Evolutionary conservation across 345 rosid genomes (phyloP), one percentile per base, ranked within the genome.

Genomic region (Citrus sp.): DNA sequence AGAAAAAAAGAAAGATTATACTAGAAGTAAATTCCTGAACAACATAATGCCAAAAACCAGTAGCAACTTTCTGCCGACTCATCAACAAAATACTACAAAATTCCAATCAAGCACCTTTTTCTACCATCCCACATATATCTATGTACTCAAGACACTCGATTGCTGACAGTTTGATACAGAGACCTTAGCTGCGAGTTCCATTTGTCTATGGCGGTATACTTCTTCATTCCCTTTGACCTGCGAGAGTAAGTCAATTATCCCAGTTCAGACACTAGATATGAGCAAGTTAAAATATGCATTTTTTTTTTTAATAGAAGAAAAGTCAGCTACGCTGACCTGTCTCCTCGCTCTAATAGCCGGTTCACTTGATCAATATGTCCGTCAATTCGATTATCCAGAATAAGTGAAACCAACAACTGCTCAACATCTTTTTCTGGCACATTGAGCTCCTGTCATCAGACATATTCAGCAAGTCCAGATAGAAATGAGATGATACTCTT

Each of bases 321-420:
- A 13, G 56, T 9, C 67, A 42, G 34, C 66, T 28, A 56, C 14
- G 21, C 67, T 28, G 65, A 92, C 97, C 95, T 92, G 88, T 92
- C 93, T 9, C 97, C 93, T 72, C 98, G 98, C 86, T 94, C 96
- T 70, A 97, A 82, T 40, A 92, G 82, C 71, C 94, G 87, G 85
- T 97, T 97, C 81, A 97, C 98, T 86, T 97, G 98, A 76, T 97
- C 99, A 74, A 97, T 97, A 82, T 97, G 98, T 12, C 98, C 98
- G 35, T 93, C 96, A 56, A 97, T 92, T 14, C 98, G 92, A 79
- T 92, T 92, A 85, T 97, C 99, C 77, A 97, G 82, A 72, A 97
- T 97, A 64, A 97, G 82, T 25, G 97, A 94, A 30, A 97, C 98
- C 67, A 97, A 81, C 78, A 97, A 73, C 82, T 97, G 98, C 73